Conservation (phyloP, 2,329 filamentous ascomycete species). For the Penicillium sp. region DNA sequence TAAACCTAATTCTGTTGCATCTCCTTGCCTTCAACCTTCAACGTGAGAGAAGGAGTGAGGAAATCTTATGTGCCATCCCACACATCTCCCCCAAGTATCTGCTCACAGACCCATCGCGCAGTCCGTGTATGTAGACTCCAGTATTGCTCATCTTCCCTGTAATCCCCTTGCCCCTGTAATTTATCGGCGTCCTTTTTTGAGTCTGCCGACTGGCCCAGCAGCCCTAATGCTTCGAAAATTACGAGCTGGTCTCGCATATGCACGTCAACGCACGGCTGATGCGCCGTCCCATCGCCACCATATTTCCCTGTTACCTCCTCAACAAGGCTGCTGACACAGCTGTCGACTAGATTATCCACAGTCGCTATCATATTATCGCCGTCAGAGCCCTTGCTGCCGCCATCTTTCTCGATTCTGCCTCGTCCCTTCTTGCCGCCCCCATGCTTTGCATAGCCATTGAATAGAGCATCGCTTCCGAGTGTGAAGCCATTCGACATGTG, state of each 20-base stretch:
- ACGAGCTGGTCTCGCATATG: conserved; percentile 57
- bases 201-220: conserved; percentile 19
- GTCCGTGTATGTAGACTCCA: conserved; percentile 42
- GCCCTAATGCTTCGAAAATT: conserved; percentile 55
- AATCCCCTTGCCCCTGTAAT: not conserved
- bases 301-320: conserved; percentile 37
- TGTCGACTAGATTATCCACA: conserved; percentile 37
- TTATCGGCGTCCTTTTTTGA: conserved; percentile 2
- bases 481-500: conserved; percentile 46
- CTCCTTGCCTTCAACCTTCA: not conserved
- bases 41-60: not conserved
- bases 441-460: conserved; percentile 26
- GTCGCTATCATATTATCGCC: conserved; percentile 21
- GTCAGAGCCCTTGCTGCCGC: not conserved
- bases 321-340: conserved; percentile 43
- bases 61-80: not conserved
- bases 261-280: conserved; percentile 49
- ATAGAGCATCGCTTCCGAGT: conserved; percentile 51
- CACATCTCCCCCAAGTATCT: conserved; percentile 29
- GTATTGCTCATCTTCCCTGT: conserved; percentile 24
- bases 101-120: conserved; percentile 42
- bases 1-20: not conserved
- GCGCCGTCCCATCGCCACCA: conserved; percentile 3
- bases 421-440: not conserved
- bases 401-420: not conserved